A percentile compares a stretch with the other conserved stretches of the same genome.
Conservation (phyloP, 2,329 filamentous ascomycete species). For the Ophiocordyceps camponoti-saundersi region DNA sequence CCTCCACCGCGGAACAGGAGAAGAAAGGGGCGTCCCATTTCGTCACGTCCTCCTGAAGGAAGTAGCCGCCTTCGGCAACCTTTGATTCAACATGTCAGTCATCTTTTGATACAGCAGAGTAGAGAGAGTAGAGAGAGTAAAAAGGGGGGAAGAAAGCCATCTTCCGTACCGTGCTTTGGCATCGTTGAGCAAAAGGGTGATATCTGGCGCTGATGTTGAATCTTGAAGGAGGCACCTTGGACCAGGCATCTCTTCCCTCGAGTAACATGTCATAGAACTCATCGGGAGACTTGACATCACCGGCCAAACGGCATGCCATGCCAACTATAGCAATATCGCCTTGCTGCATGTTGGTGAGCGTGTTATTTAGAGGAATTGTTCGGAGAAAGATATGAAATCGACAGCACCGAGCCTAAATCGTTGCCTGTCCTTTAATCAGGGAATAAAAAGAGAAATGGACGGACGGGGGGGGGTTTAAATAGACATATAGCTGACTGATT, state of each 20-base stretch:
- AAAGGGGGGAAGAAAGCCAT: too few species aligned
- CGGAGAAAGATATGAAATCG: too few species aligned
- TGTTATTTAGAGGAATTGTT: too few species aligned
- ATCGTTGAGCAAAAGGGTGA: background rate
- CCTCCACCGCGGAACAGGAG: background rate
- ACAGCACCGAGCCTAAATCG: too few species aligned
- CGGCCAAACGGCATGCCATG: slow-evolving; percentile 9
- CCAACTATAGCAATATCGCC: slow-evolving; percentile 7
- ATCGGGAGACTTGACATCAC: slow-evolving; percentile 5
- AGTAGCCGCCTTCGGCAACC: slow-evolving; percentile 1
- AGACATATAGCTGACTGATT: too few species aligned
- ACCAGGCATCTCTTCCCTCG: background rate
- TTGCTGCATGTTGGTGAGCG: background rate
- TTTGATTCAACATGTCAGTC: too few species aligned
- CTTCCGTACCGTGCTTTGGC: background rate
- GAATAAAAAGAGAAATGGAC: too few species aligned
- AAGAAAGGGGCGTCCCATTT: slow-evolving; percentile 1
- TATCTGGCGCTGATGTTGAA: background rate
- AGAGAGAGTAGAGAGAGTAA: too few species aligned
- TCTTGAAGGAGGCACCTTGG: background rate
- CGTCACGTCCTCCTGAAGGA: slow-evolving; percentile 1
- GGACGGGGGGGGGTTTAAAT: too few species aligned
- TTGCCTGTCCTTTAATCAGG: too few species aligned
- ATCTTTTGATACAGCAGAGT: too few species aligned
- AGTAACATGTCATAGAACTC: slow-evolving; percentile 5